Evolutionary conservation across 768 basidiomycete genomes (phyloP), one percentile per base, ranked within the genome.

Genomic region (Galerina sulciceps): DNA sequence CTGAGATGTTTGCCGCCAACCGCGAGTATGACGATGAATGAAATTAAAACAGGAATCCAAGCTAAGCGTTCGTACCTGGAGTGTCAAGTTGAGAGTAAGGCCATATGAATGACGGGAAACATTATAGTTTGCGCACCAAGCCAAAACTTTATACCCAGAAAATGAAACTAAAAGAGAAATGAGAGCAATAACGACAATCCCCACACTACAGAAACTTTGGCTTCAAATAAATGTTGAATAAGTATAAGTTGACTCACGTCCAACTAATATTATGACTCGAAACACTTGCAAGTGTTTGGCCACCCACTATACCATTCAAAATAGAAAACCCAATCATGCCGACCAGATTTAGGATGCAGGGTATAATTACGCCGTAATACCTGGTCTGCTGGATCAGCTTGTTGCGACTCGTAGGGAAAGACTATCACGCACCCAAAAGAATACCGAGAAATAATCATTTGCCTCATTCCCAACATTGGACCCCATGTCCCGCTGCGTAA

Each of bases 391-490:
- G 26, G 50, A 23, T 54, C 49, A 37, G 56, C 58, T 31, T 31
- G 26, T 31, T 31, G 6, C 36, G 23, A 8, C 18, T 37, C n/a
- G 15, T 13, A 36, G 26, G 34, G 35, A 17, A 45, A 53, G 44
- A 57, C 42, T 23, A 10, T 2, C 0, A 57, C 73, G 31, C 36
- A 77, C 75, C 76, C 75, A 55, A 76, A 76, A 11, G 76, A 67
- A 63, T 76, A 75, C 48, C 70, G 67, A 2, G 92, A 87, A 43
- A 85, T 82, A 20, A 93, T 85, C 90, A 95, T 93, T 65, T 94
- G 92, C 14, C 94, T 82, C 78, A 95, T 84, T 10, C 94, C 94
- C 0, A 91, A 76, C 70, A 86, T 88, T 0, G 94, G 91, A 15
- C 94, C 93, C 84, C 90, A 93, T 18, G 88, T 91, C 13, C 51